Percentiles rank a stretch among this genome's conserved stretches.
phyloP scores from a whole-genome alignment of 164 flowering plant species.

The Akebia trifoliata region DNA sequence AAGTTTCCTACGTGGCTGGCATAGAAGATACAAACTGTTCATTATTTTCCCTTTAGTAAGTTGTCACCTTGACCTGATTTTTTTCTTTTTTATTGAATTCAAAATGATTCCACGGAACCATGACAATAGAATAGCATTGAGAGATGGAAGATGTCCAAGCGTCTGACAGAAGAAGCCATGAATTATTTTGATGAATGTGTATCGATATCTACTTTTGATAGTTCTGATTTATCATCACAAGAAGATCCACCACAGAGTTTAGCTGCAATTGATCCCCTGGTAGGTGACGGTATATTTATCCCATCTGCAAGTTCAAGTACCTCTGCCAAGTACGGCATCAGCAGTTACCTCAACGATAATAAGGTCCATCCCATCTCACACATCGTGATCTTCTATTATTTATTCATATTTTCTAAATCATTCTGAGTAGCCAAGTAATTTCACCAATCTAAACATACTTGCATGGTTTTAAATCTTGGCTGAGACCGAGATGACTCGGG shows the following conservation, averaged over 20 bases:
- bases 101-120: background rate
- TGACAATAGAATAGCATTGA: conserved; percentile 67
- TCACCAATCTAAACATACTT: no score
- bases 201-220: conserved; percentile 85
- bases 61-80: background rate
- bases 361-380: conserved; percentile 40
- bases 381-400: background rate
- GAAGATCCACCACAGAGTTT: conserved; percentile 50
- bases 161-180: conserved; percentile 74
- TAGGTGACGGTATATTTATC: conserved; percentile 12
- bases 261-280: conserved; percentile 19
- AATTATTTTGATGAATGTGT: conserved; percentile 92
- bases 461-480: no score
- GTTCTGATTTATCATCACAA: conserved; percentile 76
- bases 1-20: background rate
- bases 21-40: background rate
- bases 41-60: background rate
- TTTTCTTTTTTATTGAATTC: background rate
- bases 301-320: conserved; percentile 27
- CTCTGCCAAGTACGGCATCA: conserved; percentile 14
- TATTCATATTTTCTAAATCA: background rate
- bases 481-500: no score
- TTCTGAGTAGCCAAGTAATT: no score
- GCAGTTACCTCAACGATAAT: conserved; percentile 14
- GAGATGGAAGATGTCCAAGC: conserved; percentile 65